phyloP scores from a whole-genome alignment of 495 filamentous ascomycete genomes.

The Lasiosphaeria miniovina region DNA sequence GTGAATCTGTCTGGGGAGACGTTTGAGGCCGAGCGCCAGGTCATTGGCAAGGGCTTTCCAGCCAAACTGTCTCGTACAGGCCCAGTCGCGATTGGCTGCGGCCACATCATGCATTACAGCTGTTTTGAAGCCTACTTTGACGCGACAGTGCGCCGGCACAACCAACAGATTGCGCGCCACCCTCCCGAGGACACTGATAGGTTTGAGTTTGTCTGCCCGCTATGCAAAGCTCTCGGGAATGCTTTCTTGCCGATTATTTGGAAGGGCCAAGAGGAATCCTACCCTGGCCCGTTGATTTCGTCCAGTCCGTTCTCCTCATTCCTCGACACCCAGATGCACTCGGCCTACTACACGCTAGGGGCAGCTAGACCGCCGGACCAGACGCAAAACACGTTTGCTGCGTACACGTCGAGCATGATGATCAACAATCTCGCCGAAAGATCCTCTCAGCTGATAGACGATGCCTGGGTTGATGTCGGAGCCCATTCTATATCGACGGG shows the following conservation, averaged over 20 bases:
- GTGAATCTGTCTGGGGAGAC: constrained; percentile 66
- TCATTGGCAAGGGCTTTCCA: constrained; percentile 85
- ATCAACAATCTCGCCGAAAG: constrained; percentile 51
- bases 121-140: constrained; percentile 91
- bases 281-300: constrained; percentile 63
- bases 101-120: constrained; percentile 96
- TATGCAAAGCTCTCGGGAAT: constrained; percentile 97
- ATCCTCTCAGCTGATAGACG: constrained; percentile 30
- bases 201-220: constrained; percentile 93
- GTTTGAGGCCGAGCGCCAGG: constrained; percentile 71
- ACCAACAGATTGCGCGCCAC: constrained; percentile 85
- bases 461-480: constrained; percentile 34
- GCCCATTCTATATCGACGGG: constrained; percentile 24
- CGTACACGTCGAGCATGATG: constrained; percentile 65
- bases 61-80: constrained; percentile 62
- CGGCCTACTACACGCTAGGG: constrained; percentile 35
- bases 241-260: constrained; percentile 93
- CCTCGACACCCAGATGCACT: constrained; percentile 45
- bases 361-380: constrained; percentile 39
- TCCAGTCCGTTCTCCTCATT: constrained; percentile 62
- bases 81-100: constrained; percentile 86
- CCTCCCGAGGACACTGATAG: constrained; percentile 74
- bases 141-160: constrained; percentile 77
- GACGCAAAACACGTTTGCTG: constrained; percentile 58
- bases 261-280: constrained; percentile 83